These are phyloP conservation scores for Aspergillus carbonarius DNA, from an alignment of 2,329 filamentous ascomycete species.

Conservation along the genomic window DNA sequence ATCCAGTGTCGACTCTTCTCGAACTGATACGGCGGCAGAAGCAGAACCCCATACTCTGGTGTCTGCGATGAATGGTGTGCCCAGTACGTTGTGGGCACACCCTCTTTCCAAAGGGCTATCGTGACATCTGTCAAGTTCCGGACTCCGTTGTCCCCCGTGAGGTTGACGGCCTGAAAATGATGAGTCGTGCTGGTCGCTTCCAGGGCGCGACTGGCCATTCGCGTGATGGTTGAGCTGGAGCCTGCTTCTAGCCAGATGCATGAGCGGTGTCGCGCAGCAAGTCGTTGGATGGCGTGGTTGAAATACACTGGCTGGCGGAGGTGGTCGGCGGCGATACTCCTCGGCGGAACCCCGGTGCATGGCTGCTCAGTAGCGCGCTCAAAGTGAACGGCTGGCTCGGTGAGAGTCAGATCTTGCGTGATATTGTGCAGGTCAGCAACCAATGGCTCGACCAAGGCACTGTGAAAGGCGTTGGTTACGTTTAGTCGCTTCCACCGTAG, in stretches of 20 bases:
- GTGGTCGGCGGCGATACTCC: conserved; percentile 23
- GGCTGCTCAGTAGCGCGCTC: conserved; percentile 20
- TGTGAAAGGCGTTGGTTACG: conserved; percentile 53
- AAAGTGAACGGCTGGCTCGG: conserved; percentile 29
- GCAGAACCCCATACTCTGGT: conserved; percentile 21
- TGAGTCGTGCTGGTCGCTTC: background rate
- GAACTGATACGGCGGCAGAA: conserved; percentile 49
- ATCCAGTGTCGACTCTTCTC: conserved; percentile 44
- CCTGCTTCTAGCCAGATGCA: conserved; percentile 45
- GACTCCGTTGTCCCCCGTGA: conserved; percentile 10
- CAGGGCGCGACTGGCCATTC: conserved; percentile 34
- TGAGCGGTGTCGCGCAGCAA: conserved; percentile 25
- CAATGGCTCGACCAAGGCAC: conserved; percentile 40
- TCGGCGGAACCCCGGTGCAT: background rate
- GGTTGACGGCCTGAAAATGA: conserved; percentile 19
- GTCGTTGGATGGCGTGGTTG: conserved; percentile 40
- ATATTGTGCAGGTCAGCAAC: conserved; percentile 26
- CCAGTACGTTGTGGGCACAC: conserved; percentile 41
- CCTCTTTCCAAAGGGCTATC: conserved; percentile 42
- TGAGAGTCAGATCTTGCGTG: conserved; percentile 30
- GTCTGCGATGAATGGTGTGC: conserved; percentile 32
- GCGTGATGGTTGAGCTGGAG: conserved; percentile 34
- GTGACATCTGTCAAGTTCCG: conserved; percentile 29
- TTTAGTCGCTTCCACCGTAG: conserved; percentile 41
- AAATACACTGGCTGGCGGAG: conserved; percentile 48